Evolutionary conservation across 257 asterid species (phyloP).

Genomic region (Verbascum thapsus): DNA sequence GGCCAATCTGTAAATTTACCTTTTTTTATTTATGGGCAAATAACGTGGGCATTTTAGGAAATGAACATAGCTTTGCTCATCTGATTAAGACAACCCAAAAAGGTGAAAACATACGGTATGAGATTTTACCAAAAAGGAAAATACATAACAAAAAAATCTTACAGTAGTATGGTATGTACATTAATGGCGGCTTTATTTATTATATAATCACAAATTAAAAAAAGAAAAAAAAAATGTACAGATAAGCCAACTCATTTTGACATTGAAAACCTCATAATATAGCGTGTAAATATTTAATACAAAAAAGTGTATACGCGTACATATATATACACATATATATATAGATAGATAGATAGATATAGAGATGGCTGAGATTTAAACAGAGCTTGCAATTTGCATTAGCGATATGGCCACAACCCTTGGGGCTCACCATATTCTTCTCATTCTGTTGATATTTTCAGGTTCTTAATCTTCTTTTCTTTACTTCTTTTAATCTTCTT

Average conservation of each 20-base stretch:
- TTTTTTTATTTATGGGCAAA: too few relatives aligned
- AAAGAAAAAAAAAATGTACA: too few relatives aligned
- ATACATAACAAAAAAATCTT: neutral
- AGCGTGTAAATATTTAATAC: slow-evolving; percentile 15
- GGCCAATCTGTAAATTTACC: too few relatives aligned
- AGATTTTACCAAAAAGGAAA: slow-evolving; percentile 2
- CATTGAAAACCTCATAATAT: slow-evolving; percentile 7
- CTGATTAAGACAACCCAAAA: neutral
- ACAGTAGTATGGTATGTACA: too few relatives aligned
- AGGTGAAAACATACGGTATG: neutral
- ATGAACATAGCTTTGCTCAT: too few relatives aligned
- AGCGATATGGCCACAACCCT: slow-evolving; percentile 69
- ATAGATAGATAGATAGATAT: neutral
- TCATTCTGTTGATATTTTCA: slow-evolving; percentile 49
- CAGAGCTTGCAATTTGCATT: slow-evolving; percentile 49
- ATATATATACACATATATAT: slow-evolving; percentile 23
- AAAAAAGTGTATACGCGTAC: slow-evolving; percentile 23
- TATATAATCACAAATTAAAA: neutral
- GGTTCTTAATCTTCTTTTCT: slow-evolving; percentile 39
- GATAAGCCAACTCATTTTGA: slow-evolving; percentile 19
- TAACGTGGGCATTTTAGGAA: too few relatives aligned
- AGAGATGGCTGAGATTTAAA: slow-evolving; percentile 45
- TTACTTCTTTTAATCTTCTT: neutral
- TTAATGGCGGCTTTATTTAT: neutral
- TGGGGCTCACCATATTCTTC: slow-evolving; percentile 32